Conservation (phyloP, 2,329 filamentous ascomycete species). For the Nigrograna mackinnonii region DNA sequence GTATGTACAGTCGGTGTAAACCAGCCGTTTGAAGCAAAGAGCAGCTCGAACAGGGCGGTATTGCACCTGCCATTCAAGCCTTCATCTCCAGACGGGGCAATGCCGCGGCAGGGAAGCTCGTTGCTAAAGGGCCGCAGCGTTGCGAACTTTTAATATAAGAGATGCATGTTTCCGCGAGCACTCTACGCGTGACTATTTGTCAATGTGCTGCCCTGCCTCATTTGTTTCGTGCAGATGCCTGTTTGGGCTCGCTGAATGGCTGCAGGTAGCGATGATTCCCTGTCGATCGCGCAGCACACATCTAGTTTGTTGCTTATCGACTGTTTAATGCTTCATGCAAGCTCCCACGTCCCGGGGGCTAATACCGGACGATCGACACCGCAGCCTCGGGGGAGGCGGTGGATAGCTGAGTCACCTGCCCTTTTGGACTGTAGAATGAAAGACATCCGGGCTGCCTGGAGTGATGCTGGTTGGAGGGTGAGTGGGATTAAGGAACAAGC, state of each 20-base stretch:
- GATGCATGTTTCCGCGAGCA: slow-evolving; percentile 10
- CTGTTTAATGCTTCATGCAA: too few species aligned
- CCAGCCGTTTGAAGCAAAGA: slow-evolving; percentile 1
- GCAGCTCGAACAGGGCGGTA: slow-evolving; percentile 1
- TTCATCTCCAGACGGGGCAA: slow-evolving; percentile 23
- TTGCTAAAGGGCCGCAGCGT: slow-evolving; percentile 14
- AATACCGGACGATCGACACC: too few species aligned
- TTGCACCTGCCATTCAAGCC: slow-evolving; percentile 31
- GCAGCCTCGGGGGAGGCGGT: too few species aligned
- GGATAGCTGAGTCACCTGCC: too few species aligned
- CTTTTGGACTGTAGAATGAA: too few species aligned
- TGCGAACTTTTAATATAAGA: slow-evolving; percentile 28
- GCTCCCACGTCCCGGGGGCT: too few species aligned
- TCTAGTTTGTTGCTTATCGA: slow-evolving; percentile 16
- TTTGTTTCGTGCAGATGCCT: slow-evolving; percentile 17
- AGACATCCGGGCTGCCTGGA: too few species aligned
- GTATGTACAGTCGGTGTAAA: not conserved
- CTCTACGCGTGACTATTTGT: slow-evolving; percentile 17
- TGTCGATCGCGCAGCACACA: slow-evolving; percentile 11
- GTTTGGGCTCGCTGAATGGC: slow-evolving; percentile 14
- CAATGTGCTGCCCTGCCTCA: slow-evolving; percentile 6
- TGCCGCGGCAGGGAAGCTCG: slow-evolving; percentile 25
- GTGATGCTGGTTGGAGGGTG: too few species aligned
- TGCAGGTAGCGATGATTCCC: slow-evolving; percentile 10
- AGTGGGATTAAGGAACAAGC: too few species aligned